A percentile compares a stretch with the other conserved stretches of the same genome.
Conservation (phyloP, 73 alveolate species). For the Breviolum minutum region DNA sequence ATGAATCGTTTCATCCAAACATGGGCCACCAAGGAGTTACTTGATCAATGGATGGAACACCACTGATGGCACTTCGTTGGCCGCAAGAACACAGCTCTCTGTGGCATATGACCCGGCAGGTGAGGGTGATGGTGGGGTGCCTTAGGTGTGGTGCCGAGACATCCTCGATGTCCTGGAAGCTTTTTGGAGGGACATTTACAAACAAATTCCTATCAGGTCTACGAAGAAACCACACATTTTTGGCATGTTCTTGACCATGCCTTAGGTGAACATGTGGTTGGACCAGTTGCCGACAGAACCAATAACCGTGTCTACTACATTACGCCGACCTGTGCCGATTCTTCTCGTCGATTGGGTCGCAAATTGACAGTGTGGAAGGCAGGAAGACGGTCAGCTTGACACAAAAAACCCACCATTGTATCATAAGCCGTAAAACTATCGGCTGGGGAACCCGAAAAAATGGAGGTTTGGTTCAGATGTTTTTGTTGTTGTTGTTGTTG, state of each 20-base stretch:
- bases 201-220: background rate
- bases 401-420: background rate
- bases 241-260: background rate
- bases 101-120: conserved; percentile 93
- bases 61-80: conserved; percentile 59
- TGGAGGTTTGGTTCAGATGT: background rate
- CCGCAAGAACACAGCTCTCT: conserved; percentile 16
- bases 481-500: too few species aligned
- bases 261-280: conserved; percentile 88
- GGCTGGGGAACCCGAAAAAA: background rate
- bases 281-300: conserved; percentile 58
- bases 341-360: conserved; percentile 32
- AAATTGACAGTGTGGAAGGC: conserved; percentile 70
- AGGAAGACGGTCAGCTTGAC: background rate
- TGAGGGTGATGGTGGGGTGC: conserved; percentile 75
- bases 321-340: conserved; percentile 65
- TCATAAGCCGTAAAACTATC: background rate
- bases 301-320: conserved; percentile 43
- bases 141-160: background rate
- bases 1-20: background rate
- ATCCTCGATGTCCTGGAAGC: too few species aligned
- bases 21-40: conserved; percentile 6
- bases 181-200: too few species aligned
- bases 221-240: background rate
- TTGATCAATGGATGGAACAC: conserved; percentile 90